Conservation (phyloP, 2,329 filamentous ascomycete genomes). For the Ascochyta clinopodiicola region DNA sequence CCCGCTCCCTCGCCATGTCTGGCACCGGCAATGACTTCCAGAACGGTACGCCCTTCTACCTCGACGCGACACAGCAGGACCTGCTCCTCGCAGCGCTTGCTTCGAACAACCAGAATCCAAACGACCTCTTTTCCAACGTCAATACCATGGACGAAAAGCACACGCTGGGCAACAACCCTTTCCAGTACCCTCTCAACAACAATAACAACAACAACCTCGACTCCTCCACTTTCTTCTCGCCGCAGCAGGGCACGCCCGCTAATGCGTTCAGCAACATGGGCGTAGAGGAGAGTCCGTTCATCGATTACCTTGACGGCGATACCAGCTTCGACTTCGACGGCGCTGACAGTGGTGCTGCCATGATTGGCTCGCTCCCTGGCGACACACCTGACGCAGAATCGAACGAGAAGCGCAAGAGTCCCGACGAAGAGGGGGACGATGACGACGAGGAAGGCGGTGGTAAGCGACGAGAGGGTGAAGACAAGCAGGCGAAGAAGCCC, state of each 20-base stretch:
- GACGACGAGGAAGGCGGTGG: slow-evolving; percentile 69
- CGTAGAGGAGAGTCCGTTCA: slow-evolving; percentile 76
- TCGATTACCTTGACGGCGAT: slow-evolving; percentile 82
- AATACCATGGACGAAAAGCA: slow-evolving; percentile 19
- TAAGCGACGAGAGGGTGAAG: slow-evolving; percentile 81
- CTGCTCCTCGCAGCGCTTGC: slow-evolving; percentile 56
- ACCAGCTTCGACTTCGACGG: slow-evolving; percentile 77
- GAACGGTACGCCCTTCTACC: slow-evolving; percentile 52
- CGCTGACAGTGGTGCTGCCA: slow-evolving; percentile 61
- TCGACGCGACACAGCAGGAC: slow-evolving; percentile 56
- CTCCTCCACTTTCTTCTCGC: slow-evolving; percentile 45
- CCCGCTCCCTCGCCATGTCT: slow-evolving; percentile 40
- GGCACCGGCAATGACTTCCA: slow-evolving; percentile 48
- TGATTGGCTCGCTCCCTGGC: slow-evolving; percentile 79
- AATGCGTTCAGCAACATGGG: slow-evolving; percentile 55
- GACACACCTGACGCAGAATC: slow-evolving; percentile 59
- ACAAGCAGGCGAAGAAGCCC: slow-evolving; percentile 92
- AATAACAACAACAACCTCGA: slow-evolving; percentile 39
- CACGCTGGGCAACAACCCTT: slow-evolving; percentile 32
- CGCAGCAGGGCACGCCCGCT: slow-evolving; percentile 46
- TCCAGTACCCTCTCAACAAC: slow-evolving; percentile 40
- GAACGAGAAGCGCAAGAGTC: slow-evolving; percentile 71
- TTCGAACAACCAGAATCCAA: slow-evolving; percentile 51
- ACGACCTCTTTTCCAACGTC: slow-evolving; percentile 34
- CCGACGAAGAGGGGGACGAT: slow-evolving; percentile 68